Percentiles rank a stretch among this genome's conserved stretches.
phyloP scores from a whole-genome alignment of 2,329 filamentous ascomycete genomes.

The Alternaria infectoria region DNA sequence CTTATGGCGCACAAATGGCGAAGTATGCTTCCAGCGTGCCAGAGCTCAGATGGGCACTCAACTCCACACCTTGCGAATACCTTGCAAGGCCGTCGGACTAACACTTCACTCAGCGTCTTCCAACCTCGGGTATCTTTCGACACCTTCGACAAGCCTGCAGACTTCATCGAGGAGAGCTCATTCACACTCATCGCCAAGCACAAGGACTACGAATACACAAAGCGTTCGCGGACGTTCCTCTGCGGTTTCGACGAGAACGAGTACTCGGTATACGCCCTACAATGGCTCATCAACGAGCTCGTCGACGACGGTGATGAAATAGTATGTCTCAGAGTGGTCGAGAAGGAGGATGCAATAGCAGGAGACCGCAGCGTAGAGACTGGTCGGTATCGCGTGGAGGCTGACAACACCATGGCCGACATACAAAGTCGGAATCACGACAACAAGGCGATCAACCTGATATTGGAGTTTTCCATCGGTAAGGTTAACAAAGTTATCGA shows the following conservation, averaged over 20 bases:
- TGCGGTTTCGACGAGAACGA: slow-evolving; percentile 90
- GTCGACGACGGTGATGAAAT: slow-evolving; percentile 94
- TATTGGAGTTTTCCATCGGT: slow-evolving; percentile 86
- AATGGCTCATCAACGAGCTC: slow-evolving; percentile 90
- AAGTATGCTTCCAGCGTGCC: slow-evolving; percentile 32
- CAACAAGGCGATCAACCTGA: slow-evolving; percentile 82
- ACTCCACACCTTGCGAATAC: slow-evolving; percentile 21
- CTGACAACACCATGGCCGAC: slow-evolving; percentile 73
- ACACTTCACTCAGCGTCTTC: slow-evolving; percentile 60
- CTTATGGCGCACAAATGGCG: slow-evolving; percentile 22
- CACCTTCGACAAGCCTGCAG: slow-evolving; percentile 72
- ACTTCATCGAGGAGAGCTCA: slow-evolving; percentile 64
- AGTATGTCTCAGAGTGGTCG: slow-evolving; percentile 85
- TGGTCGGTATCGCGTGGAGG: slow-evolving; percentile 76
- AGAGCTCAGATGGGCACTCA: slow-evolving; percentile 20
- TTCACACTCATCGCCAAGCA: slow-evolving; percentile 87
- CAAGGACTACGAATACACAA: slow-evolving; percentile 80
- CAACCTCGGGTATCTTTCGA: slow-evolving; percentile 75
- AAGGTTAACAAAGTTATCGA: slow-evolving; percentile 92
- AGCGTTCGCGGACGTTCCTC: slow-evolving; percentile 85
- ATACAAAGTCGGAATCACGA: slow-evolving; percentile 82
- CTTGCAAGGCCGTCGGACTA: not conserved
- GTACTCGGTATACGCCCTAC: slow-evolving; percentile 89
- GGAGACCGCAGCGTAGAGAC: slow-evolving; percentile 67
- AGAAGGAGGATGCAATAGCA: slow-evolving; percentile 77